Evolutionary conservation across 1,284 basidiomycete species (phyloP), one percentile per base, ranked within the genome.

Genomic region (Melanopsichium pennsylvanicum): DNA sequence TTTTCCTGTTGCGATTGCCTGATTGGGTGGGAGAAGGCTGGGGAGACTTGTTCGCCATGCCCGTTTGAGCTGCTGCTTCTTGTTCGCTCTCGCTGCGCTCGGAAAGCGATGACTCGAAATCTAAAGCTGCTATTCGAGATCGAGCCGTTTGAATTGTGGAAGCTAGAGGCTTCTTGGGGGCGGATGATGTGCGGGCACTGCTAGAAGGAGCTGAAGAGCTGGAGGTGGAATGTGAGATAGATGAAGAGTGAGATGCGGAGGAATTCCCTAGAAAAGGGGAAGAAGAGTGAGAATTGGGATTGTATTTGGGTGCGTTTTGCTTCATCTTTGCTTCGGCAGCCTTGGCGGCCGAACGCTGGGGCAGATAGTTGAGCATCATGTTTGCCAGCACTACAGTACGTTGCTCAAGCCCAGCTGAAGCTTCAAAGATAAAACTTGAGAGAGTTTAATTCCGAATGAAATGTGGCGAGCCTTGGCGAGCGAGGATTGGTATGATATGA

Each of bases 291-390:
- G 35, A 13, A 12, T 38, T 21, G 18, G 34, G 19, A 9, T 46
- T 18, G 16, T 16, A 13, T 7, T 10, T 21, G 13, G 27, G 15
- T 13, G 45, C 7, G 18, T n/a, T 27, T 9, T 21, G 33, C 46
- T 41, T 40, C 31, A 50, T 15, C 41, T 42, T 56, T 33, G 33
- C 42, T 27, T 45, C 34, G n/a, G 59, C 51, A 7, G 34, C 34
- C 38, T 46, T 50, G 18, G 51, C 59, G 16, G 59, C 51, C 12
- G 18, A 22, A 12, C 51, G 51, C 47, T 55, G 59, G 23, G 59
- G 59, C 6, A 61, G 49, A 23, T 19, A 31, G 16, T 21, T 21
- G 18, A 46, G 27, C 7, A 29, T 13, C 8, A 7, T 13, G 13
- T 29, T 29, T 29, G 27, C 8, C 7, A 8, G 27, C n/a, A n/a